A percentile compares a stretch with the other conserved stretches of the same genome.
Conservation (phyloP, 352 stramenopile genomes). For the Phytophthora citrophthora region DNA sequence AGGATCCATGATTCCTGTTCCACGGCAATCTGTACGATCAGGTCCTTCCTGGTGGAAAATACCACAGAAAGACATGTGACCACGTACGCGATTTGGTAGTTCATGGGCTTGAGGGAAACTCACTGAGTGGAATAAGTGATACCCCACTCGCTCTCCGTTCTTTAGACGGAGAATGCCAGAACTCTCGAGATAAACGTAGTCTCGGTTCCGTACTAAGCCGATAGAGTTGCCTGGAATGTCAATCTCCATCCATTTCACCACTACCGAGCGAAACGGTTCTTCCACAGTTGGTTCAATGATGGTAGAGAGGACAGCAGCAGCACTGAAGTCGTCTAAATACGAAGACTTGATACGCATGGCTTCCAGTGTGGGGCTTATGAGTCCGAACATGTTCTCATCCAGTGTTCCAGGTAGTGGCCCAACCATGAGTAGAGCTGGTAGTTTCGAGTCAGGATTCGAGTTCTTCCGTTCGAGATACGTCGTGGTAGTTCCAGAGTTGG, state of each 20-base stretch:
- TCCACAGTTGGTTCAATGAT: conserved; percentile 41
- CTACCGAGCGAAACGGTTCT: conserved; percentile 41
- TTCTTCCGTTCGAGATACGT: conserved; percentile 18
- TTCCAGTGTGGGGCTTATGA: conserved; percentile 31
- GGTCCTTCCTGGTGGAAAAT: conserved; percentile 31
- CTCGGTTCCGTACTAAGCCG: conserved; percentile 24
- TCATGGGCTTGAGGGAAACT: conserved; percentile 23
- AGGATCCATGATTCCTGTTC: conserved; percentile 21
- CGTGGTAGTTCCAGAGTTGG: conserved; percentile 12
- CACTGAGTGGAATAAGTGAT: conserved; percentile 28
- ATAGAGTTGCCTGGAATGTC: conserved; percentile 6
- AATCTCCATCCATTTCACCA: conserved; percentile 39
- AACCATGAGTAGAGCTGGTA: conserved; percentile 27
- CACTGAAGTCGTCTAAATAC: conserved; percentile 22
- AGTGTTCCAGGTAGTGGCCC: conserved; percentile 31
- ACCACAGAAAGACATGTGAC: conserved; percentile 45
- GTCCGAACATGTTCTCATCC: conserved; percentile 44
- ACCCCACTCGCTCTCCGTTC: conserved; percentile 22
- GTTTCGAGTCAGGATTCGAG: conserved; percentile 13
- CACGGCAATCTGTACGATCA: conserved; percentile 13
- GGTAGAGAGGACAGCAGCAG: conserved; percentile 45
- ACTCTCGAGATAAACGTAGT: conserved; percentile 26
- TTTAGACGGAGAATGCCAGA: conserved; percentile 8
- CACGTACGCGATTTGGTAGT: conserved; percentile 26
- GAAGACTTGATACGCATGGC: conserved; percentile 27